Conservation (phyloP, 2,329 filamentous ascomycete genomes). For the Davidsoniella neocaledoniae region DNA sequence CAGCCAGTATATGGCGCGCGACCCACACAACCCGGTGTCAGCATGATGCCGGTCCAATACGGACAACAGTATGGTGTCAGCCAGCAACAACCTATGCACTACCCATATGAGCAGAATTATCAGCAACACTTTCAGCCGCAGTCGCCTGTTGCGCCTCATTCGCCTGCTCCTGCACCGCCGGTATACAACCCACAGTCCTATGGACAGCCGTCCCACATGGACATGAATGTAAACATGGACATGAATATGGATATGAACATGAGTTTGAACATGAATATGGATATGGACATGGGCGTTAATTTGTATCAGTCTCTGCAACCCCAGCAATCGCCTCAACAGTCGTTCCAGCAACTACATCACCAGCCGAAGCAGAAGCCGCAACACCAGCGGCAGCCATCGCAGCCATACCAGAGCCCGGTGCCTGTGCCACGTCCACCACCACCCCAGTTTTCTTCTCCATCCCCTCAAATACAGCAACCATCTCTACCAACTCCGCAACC, state of each 20-base stretch:
- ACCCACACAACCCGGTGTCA: constrained; percentile 14
- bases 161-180: background rate
- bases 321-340: constrained; percentile 19
- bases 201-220: constrained; percentile 19
- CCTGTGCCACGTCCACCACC: constrained; percentile 8
- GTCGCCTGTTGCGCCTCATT: background rate
- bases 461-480: constrained; percentile 13
- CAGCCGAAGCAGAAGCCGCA: constrained; percentile 16
- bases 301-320: constrained; percentile 4
- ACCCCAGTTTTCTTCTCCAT: constrained; percentile 15
- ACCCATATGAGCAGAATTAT: constrained; percentile 4
- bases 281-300: constrained; percentile 2
- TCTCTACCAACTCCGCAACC: constrained; percentile 1
- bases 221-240: constrained; percentile 17
- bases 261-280: constrained; percentile 9
- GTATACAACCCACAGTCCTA: constrained; percentile 19
- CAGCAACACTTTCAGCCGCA: constrained; percentile 5
- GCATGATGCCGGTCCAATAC: constrained; percentile 15
- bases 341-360: constrained; percentile 18
- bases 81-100: constrained; percentile 8
- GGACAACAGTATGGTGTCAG: constrained; percentile 3
- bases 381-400: constrained; percentile 9
- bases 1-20: constrained; percentile 12
- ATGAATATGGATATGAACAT: constrained; percentile 19
- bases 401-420: constrained; percentile 7